Base-by-base conservation (phyloP, 805 yeast species). In the Yarrowia sp. region DNA sequence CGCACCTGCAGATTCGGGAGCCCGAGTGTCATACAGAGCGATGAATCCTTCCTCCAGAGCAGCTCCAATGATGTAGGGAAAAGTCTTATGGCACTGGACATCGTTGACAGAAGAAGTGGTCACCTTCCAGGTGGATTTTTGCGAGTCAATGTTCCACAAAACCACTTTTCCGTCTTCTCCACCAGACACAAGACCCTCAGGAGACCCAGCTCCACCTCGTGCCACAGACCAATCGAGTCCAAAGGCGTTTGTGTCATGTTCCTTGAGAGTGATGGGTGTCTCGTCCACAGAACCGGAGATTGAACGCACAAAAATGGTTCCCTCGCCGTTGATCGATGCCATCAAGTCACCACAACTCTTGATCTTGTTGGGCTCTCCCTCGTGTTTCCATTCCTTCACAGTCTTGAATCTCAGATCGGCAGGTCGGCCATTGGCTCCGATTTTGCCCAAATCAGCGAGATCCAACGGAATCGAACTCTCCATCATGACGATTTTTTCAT, bases 131-230 rank as follows among this genome's bases (percentile, higher is more conserved):
- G 36, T 9, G 15, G 42, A 12, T n/a, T 26, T 40, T 11, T 64
- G n/a, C 9, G 61, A n/a, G 36, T 32, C 61, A 10, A 85, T 73
- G 72, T 89, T 89, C 97, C 97, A 91, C 48, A 89, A 74, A 0
- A 91, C 89, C 53, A 91, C 85, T 40, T 84, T 84, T 12, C 84
- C 78, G 76, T 91, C 97, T 70, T 85, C 86, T 3, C 91, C 83
- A 0, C 67, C 67, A 3, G 90, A 90, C 1, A 93, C 82, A 14
- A 87, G 78, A 40, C 91, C 81, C 69, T 77, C 77, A 3, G 65
- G 52, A 15, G n/a, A 12, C 14, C 16, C 65, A 32, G 64, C 64
- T 42, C 84, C 81, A 22, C 72, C 74, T 45, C 71, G 71, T n/a
- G 70, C 71, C 14, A 82, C 80, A 68, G 84, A 79, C 96, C 97